These are phyloP conservation scores for Fusarium multiceps DNA, from an alignment of 2,329 filamentous ascomycete genomes.

Conservation along the genomic window DNA sequence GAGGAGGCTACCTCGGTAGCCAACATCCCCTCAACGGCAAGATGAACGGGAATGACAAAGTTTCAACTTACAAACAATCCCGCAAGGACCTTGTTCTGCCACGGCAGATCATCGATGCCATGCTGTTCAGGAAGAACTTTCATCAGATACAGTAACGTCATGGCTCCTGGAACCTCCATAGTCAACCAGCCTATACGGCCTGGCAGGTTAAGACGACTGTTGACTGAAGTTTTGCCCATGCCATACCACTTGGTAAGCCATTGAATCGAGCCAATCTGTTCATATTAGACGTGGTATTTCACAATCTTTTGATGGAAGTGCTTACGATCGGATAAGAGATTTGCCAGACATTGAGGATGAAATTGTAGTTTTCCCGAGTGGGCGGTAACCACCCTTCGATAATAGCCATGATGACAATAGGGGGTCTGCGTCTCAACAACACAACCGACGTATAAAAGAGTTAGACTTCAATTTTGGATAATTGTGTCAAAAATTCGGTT, in stretches of 20 bases:
- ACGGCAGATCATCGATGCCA: slow-evolving; percentile 71
- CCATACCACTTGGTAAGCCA: slow-evolving; percentile 85
- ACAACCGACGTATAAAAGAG: not conserved
- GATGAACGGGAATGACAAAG: not conserved
- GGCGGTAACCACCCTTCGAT: slow-evolving; percentile 68
- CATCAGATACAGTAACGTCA: slow-evolving; percentile 84
- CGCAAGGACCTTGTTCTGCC: slow-evolving; percentile 81
- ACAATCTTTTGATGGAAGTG: not conserved
- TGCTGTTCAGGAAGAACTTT: slow-evolving; percentile 70
- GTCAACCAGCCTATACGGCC: slow-evolving; percentile 87
- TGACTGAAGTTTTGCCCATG: slow-evolving; percentile 89
- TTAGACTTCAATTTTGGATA: fast-evolving
- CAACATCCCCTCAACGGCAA: slow-evolving; percentile 33
- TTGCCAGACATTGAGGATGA: slow-evolving; percentile 64
- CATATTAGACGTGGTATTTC: slow-evolving; percentile 12
- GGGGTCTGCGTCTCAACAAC: not conserved
- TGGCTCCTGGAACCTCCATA: slow-evolving; percentile 86
- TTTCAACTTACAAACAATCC: slow-evolving; percentile 68
- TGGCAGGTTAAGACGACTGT: slow-evolving; percentile 83
- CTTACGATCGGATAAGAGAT: slow-evolving; percentile 64
- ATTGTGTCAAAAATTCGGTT: too few species aligned
- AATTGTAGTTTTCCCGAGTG: slow-evolving; percentile 67
- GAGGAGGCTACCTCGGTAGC: slow-evolving; percentile 14
- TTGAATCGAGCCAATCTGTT: slow-evolving; percentile 77
- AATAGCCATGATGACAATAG: slow-evolving; percentile 55